Conservation (phyloP, 2,329 filamentous ascomycete genomes). For the Chaetothyriales sp. region DNA sequence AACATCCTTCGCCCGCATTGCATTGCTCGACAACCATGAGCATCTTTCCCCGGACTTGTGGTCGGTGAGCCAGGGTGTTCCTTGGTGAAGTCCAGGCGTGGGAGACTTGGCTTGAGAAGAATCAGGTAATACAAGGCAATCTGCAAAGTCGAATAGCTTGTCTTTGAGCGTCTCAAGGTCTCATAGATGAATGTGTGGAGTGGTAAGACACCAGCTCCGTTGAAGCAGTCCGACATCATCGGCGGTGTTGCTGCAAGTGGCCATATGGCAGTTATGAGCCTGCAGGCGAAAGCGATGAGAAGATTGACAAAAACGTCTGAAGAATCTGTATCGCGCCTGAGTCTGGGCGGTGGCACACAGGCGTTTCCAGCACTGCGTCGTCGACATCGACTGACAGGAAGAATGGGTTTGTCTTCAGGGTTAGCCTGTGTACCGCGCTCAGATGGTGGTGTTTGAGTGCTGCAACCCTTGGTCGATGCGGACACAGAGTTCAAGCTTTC, state of each 20-base stretch:
- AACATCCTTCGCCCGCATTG: constrained; percentile 98
- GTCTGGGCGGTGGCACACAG: constrained; percentile 1
- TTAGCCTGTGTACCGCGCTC: neutral
- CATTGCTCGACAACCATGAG: constrained; percentile 51
- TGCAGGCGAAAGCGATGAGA: constrained; percentile 62
- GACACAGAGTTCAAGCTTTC: neutral
- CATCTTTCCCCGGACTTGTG: constrained; percentile 25
- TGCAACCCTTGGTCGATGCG: neutral
- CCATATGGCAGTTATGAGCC: constrained; percentile 97
- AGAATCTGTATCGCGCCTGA: constrained; percentile 17
- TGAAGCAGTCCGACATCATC: constrained; percentile 51
- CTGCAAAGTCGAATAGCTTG: constrained; percentile 93
- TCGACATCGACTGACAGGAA: neutral
- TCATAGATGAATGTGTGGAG: constrained; percentile 95
- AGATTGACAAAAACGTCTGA: constrained; percentile 16
- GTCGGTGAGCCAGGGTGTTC: constrained; percentile 42
- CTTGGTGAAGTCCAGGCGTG: constrained; percentile 69
- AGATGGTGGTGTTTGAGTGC: neutral
- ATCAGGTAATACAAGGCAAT: constrained; percentile 94
- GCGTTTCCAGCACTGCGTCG: neutral
- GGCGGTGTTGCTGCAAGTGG: constrained; percentile 66
- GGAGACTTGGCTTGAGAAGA: constrained; percentile 81
- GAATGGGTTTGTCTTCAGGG: neutral
- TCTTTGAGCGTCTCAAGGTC: constrained; percentile 83
- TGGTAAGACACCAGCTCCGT: constrained; percentile 66